Evolutionary conservation across 2,329 filamentous ascomycete genomes (phyloP), one percentile per base, ranked within the genome.

Genomic region (Lachnellula arida): DNA sequence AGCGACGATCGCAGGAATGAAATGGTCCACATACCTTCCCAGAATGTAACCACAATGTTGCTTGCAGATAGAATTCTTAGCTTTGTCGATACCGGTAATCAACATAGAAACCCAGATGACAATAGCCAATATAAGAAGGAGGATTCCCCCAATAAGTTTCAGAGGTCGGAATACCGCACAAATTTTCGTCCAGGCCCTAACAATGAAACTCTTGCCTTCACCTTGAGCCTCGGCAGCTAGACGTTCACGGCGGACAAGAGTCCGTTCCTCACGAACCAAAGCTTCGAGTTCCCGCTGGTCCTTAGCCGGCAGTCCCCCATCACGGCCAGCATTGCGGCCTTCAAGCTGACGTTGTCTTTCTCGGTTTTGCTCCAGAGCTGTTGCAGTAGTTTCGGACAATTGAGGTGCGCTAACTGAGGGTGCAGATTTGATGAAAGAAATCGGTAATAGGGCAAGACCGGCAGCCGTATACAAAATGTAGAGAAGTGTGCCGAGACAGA

Each of bases 21-120:
- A 40, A n/a, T 39, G 14, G 39, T 12, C 15, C 39, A 58, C 60
- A 46, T 58, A 66, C 68, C 58, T 81, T 44, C 86, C 91, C 4
- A 99, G 80, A 49, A 97, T 89, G 73, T 97, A 99, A 60, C 94
- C 94, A 70, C 94, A 99, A 65, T 84, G 86, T 57, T 85, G 78
- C 71, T 94, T 93, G 81, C 94, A 99, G 60, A 95, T 77, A 3
- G 92, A 97, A 76, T 97, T 97, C 72, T 88, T 92, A 37, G 91
- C 90, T 76, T 97, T 97, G 81, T 99, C 94, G 67, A 97, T 91
- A 63, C 86, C 88, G 0, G 93, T 97, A 69, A 97, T 88, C 64
- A 97, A 81, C 91, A 99, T 97, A 12, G 90, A 96, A 8, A 87
- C 81, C 81, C 91, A 96, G 63, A 95, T 81, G 43, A 96, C 63